Conservation (phyloP, 345 rosid species). For the Salix dunnii region DNA sequence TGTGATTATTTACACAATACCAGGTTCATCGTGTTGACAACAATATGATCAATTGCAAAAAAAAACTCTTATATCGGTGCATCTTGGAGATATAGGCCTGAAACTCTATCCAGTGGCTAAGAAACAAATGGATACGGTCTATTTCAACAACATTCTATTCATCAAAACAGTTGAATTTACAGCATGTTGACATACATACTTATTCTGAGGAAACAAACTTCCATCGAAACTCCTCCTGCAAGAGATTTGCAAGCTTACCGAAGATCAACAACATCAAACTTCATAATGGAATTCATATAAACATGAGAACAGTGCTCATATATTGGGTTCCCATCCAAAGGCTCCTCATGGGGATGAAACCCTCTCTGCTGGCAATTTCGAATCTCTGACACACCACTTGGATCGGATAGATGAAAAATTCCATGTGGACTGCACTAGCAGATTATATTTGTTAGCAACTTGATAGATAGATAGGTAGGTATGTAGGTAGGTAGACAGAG, state of each 20-base stretch:
- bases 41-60: no score
- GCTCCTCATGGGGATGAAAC: conserved; percentile 96
- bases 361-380: conserved; percentile 94
- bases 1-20: not conserved
- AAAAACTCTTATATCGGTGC: no score
- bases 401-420: conserved; percentile 91
- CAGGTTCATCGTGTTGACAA: not conserved
- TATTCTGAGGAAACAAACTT: not conserved
- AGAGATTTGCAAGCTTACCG: conserved; percentile 40
- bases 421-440: conserved; percentile 67
- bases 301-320: conserved; percentile 97
- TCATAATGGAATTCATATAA: conserved; percentile 62
- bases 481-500: no score
- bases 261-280: conserved; percentile 80
- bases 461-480: not conserved
- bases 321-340: conserved; percentile 68
- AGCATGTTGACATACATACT: not conserved
- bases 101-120: no score
- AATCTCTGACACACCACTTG: conserved; percentile 77
- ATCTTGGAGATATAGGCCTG: no score
- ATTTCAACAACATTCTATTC: not conserved
- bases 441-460: not conserved
- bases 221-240: not conserved
- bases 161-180: not conserved
- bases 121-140: not conserved